Percentiles rank a stretch among this genome's conserved stretches.
Conservation (phyloP, 2,329 filamentous ascomycete species). For the Alternaria tenuissima region DNA sequence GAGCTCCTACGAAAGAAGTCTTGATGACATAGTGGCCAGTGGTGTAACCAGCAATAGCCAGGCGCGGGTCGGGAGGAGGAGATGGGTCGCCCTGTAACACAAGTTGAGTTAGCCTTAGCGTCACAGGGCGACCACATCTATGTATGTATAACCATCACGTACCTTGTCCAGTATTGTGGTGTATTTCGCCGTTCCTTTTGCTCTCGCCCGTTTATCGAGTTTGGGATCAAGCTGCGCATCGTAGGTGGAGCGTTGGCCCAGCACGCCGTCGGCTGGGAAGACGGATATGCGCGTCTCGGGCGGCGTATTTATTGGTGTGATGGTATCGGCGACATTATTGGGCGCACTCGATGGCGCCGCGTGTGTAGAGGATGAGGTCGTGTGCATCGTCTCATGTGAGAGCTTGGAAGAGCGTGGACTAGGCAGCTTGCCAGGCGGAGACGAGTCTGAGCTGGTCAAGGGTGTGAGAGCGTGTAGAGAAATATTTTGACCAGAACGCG, state of each 20-base stretch:
- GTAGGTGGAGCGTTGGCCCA: constrained; percentile 67
- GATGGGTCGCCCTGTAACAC: constrained; percentile 76
- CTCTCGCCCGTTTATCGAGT: constrained; percentile 59
- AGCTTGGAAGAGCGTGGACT: constrained; percentile 61
- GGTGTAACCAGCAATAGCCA: constrained; percentile 70
- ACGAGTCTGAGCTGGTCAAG: constrained; percentile 71
- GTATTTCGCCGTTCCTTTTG: constrained; percentile 59
- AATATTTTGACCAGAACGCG: constrained; percentile 64
- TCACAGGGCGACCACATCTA: constrained; percentile 52
- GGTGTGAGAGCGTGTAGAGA: constrained; percentile 67
- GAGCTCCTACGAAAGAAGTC: constrained; percentile 66
- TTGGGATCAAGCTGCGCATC: constrained; percentile 70
- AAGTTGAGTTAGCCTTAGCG: constrained; percentile 53
- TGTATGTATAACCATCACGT: constrained; percentile 45
- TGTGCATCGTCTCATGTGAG: constrained; percentile 49
- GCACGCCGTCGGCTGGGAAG: constrained; percentile 61
- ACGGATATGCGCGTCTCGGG: constrained; percentile 57
- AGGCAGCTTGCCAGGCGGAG: constrained; percentile 64
- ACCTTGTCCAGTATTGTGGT: constrained; percentile 60
- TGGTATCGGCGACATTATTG: constrained; percentile 57
- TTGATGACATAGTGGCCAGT: constrained; percentile 57
- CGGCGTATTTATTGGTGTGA: constrained; percentile 55
- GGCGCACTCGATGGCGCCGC: constrained; percentile 43
- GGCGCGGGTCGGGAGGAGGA: constrained; percentile 81
- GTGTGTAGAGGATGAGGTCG: constrained; percentile 40